These are phyloP conservation scores for Microdochium nivale DNA, from an alignment of 2,329 filamentous ascomycete species.

Conservation along the genomic window DNA sequence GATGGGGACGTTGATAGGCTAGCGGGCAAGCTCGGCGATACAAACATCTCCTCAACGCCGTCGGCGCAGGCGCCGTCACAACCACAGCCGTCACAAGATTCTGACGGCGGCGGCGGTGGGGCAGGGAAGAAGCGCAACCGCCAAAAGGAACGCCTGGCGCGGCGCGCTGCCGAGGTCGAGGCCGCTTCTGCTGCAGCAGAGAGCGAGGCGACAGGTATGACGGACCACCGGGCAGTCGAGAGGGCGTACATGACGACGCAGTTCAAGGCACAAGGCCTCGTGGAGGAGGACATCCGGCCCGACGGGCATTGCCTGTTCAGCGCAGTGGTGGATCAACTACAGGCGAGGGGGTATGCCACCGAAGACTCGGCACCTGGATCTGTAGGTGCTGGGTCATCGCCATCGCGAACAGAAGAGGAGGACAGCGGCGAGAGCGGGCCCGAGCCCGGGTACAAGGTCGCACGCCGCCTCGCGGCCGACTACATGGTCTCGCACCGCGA, in stretches of 20 bases:
- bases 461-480: slow-evolving; percentile 63
- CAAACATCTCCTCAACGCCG: slow-evolving; percentile 8
- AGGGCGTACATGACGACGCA: slow-evolving; percentile 59
- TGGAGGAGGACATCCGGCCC: slow-evolving; percentile 71
- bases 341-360: slow-evolving; percentile 5
- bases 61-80: no score
- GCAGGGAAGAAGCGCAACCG: slow-evolving; percentile 70
- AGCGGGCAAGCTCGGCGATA: slow-evolving; percentile 9
- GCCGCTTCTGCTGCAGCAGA: slow-evolving; percentile 59
- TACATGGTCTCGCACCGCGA: slow-evolving; percentile 69
- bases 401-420: slow-evolving; percentile 2
- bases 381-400: no score
- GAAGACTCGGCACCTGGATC: slow-evolving; percentile 37
- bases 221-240: slow-evolving; percentile 65
- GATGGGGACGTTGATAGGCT: slow-evolving; percentile 11
- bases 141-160: slow-evolving; percentile 83
- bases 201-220: slow-evolving; percentile 65
- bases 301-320: slow-evolving; percentile 96
- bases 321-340: slow-evolving; percentile 78
- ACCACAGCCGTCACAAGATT: slow-evolving; percentile 8
- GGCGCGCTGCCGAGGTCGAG: slow-evolving; percentile 78
- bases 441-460: slow-evolving; percentile 49
- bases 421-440: slow-evolving; percentile 16
- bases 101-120: not conserved
- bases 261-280: slow-evolving; percentile 55